phyloP scores from a whole-genome alignment of 768 basidiomycete species.

The Amanita subjunquillea region DNA sequence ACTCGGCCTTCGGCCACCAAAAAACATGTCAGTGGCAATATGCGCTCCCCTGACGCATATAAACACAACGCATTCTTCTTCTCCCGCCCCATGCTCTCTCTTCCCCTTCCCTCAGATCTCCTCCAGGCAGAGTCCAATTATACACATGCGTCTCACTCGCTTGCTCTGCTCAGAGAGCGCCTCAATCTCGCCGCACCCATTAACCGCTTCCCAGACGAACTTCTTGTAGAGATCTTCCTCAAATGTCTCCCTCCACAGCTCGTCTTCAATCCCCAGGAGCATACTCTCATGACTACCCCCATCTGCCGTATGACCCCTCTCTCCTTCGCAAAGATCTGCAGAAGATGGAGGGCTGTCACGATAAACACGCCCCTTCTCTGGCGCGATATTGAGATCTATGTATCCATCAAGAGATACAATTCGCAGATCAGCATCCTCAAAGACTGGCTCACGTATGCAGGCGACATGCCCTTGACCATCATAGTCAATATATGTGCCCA shows the following conservation, averaged over 20 bases:
- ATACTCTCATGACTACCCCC: neutral
- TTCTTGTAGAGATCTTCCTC: constrained; percentile 4
- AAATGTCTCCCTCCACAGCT: neutral
- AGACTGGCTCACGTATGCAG: constrained; percentile 3
- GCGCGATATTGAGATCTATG: constrained; percentile 3
- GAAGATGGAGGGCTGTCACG: constrained; percentile 1
- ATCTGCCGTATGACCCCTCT: constrained; percentile 1
- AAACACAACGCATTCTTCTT: neutral
- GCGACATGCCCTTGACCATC: constrained; percentile 2
- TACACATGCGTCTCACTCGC: neutral
- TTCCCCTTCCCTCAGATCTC: neutral
- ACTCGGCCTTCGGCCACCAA: neutral
- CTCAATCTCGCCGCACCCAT: neutral
- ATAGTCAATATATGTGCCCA: constrained; percentile 2
- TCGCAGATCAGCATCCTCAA: constrained; percentile 1
- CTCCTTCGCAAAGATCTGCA: neutral
- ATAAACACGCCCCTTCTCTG: neutral
- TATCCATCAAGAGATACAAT: constrained; percentile 3
- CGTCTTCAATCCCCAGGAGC: neutral
- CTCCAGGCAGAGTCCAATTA: constrained; percentile 2
- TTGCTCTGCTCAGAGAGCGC: neutral
- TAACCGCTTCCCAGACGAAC: constrained; percentile 3
- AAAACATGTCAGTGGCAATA: neutral
- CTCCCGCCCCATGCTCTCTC: neutral
- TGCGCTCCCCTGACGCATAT: neutral